phyloP scores from a whole-genome alignment of 371 early-diverging fungal genomes.

The Saksenaea oblongispora region DNA sequence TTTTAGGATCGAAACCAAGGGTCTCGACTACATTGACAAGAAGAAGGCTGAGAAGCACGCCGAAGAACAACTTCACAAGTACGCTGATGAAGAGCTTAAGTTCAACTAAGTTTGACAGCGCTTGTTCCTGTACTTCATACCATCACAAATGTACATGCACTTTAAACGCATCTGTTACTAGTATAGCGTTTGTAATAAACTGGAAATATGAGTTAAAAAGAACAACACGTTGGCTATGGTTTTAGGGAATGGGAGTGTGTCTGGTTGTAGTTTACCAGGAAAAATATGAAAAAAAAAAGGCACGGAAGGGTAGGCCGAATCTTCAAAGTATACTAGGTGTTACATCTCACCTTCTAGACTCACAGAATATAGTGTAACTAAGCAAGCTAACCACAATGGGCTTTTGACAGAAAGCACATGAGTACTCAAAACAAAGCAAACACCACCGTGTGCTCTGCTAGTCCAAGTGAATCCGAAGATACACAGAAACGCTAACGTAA shows the following conservation, averaged over 20 bases:
- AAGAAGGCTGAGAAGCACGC: conserved; percentile 38
- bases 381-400: too few species aligned
- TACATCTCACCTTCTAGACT: too few species aligned
- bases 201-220: not conserved
- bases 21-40: conserved; percentile 37
- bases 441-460: too few species aligned
- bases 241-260: not conserved
- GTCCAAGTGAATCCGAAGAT: too few species aligned
- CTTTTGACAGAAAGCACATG: too few species aligned
- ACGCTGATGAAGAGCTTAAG: conserved; percentile 18
- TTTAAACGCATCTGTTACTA: not conserved
- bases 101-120: not conserved
- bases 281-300: too few species aligned
- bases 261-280: too few species aligned
- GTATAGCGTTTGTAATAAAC: not conserved
- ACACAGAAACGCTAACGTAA: too few species aligned
- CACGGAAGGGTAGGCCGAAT: not conserved
- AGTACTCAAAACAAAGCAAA: too few species aligned
- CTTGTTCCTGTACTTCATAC: not conserved
- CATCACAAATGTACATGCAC: conserved; percentile 3
- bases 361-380: too few species aligned
- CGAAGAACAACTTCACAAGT: conserved; percentile 26
- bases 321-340: too few species aligned
- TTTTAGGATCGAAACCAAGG: conserved; percentile 37
- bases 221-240: not conserved